A percentile compares a stretch with the other conserved stretches of the same genome.
phyloP scores from a whole-genome alignment of 805 yeast genomes.

The Candida manassasensis region DNA sequence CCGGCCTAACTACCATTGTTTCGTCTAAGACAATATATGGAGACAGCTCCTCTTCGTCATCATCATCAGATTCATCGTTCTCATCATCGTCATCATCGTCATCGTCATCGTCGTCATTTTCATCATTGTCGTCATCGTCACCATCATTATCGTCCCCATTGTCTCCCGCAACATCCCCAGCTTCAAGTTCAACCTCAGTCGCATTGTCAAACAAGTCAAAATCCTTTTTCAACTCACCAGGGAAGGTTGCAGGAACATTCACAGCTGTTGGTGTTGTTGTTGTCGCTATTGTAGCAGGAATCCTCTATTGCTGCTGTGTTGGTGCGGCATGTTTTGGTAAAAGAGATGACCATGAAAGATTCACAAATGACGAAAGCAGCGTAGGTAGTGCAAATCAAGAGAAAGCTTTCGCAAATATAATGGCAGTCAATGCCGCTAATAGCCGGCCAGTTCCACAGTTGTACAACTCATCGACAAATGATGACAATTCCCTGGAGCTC shows the following conservation, averaged over 20 bases:
- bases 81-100: conserved; percentile 8
- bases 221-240: conserved; percentile 62
- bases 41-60: conserved; percentile 6
- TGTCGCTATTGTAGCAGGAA: conserved; percentile 36
- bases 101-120: conserved; percentile 4
- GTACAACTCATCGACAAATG: conserved; percentile 4
- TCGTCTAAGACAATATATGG: not conserved
- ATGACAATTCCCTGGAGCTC: conserved; percentile 5
- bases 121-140: conserved; percentile 14
- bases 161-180: conserved; percentile 11
- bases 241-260: conserved; percentile 83
- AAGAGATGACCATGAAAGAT: conserved; percentile 18
- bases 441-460: conserved; percentile 10
- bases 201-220: conserved; percentile 8
- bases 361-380: conserved; percentile 32
- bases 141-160: conserved; percentile 21
- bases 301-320: conserved; percentile 38
- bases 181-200: conserved; percentile 15
- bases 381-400: conserved; percentile 20
- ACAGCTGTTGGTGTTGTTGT: conserved; percentile 70
- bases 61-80: conserved; percentile 1
- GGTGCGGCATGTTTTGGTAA: conserved; percentile 11
- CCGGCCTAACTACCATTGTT: conserved; percentile 9
- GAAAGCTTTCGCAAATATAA: conserved; percentile 8
- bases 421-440: conserved; percentile 7